Conservation (phyloP, 345 rosid species). For the Populus pruinosa region DNA sequence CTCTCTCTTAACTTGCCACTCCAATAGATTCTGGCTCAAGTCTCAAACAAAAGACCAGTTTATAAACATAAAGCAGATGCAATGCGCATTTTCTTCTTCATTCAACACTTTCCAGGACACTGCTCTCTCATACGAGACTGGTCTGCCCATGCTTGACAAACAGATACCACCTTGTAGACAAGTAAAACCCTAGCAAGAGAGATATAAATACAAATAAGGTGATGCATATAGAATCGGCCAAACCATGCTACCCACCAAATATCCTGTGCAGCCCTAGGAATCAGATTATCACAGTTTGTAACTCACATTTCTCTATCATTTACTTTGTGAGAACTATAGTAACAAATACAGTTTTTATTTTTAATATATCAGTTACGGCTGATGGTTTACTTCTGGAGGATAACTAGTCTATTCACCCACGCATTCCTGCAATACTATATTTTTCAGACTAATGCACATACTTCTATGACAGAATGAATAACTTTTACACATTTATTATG, state of each 20-base stretch:
- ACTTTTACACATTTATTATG: neutral
- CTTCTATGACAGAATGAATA: neutral
- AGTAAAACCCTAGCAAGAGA: conserved; percentile 62
- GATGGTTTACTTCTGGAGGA: too few species aligned
- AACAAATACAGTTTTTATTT: too few species aligned
- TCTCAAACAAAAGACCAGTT: conserved; percentile 95
- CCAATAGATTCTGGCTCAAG: neutral
- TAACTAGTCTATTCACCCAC: too few species aligned
- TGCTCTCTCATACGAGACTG: conserved; percentile 89
- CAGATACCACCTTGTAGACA: conserved; percentile 93
- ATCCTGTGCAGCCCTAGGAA: neutral
- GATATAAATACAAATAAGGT: neutral
- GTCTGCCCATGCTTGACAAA: conserved; percentile 97
- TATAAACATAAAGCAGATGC: conserved; percentile 91
- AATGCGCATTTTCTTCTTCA: conserved; percentile 92
- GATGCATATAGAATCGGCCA: neutral
- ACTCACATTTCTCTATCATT: neutral
- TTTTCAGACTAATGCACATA: neutral
- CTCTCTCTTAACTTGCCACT: neutral
- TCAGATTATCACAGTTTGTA: neutral
- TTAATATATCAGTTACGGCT: too few species aligned
- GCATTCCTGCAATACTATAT: neutral
- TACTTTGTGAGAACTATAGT: neutral
- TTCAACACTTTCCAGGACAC: conserved; percentile 98
- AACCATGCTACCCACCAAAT: neutral